Percentiles rank a stretch among this genome's conserved stretches.
phyloP scores from a whole-genome alignment of 805 yeast genomes.

The Saccharomycopsis sp. region DNA sequence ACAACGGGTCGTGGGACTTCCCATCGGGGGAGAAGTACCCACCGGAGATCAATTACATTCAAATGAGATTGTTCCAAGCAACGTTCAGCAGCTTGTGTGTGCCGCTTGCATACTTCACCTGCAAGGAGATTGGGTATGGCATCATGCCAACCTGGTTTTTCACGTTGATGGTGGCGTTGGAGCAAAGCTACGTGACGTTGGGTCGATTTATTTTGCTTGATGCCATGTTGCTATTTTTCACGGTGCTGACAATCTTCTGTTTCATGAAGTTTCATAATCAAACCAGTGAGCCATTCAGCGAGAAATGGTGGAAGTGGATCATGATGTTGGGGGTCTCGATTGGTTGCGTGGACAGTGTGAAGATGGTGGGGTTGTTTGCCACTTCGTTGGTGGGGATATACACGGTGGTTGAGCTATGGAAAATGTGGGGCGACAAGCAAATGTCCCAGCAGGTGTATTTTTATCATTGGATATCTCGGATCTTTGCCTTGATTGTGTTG shows the following conservation, averaged over 20 bases:
- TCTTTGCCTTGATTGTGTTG: conserved; percentile 48
- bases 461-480: conserved; percentile 59
- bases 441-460: conserved; percentile 41
- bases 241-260: conserved; percentile 69
- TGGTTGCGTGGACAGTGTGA: conserved; percentile 86
- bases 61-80: conserved; percentile 85
- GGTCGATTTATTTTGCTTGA: conserved; percentile 85
- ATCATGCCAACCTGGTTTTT: conserved; percentile 67
- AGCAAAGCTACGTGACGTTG: conserved; percentile 72
- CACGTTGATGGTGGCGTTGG: conserved; percentile 70
- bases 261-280: conserved; percentile 62
- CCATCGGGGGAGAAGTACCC: conserved; percentile 75
- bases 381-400: conserved; percentile 85
- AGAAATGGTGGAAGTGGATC: conserved; percentile 92
- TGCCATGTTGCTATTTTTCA: conserved; percentile 82
- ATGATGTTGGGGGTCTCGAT: conserved; percentile 71
- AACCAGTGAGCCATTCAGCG: conserved; percentile 41
- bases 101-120: conserved; percentile 78
- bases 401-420: conserved; percentile 82
- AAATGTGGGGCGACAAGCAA: conserved; percentile 57
- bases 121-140: conserved; percentile 63
- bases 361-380: conserved; percentile 92
- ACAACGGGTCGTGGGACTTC: conserved; percentile 81
- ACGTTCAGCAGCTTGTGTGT: conserved; percentile 73
- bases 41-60: conserved; percentile 60